Evolutionary conservation across 2,329 filamentous ascomycete species (phyloP).

Genomic region (Huntiella abstrusa): DNA sequence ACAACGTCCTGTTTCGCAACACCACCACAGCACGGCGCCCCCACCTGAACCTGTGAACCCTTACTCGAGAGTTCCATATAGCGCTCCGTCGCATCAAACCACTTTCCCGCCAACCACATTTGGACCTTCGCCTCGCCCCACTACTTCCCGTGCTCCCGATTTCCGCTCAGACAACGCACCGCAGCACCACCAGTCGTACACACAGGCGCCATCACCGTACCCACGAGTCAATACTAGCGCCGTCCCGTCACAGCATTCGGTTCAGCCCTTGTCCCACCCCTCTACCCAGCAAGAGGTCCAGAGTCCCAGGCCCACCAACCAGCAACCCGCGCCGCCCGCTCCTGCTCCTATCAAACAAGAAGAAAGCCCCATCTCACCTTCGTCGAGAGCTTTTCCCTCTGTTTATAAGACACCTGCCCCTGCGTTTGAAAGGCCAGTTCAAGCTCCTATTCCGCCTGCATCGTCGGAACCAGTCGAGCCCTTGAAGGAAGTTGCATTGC

Average conservation of each 20-base stretch:
- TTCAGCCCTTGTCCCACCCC: constrained; percentile 3
- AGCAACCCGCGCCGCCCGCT: too few species aligned
- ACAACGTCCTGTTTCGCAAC: constrained; percentile 5
- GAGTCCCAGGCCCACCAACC: too few species aligned
- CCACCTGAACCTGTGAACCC: constrained; percentile 11
- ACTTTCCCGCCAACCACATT: not conserved
- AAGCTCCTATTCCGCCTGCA: too few species aligned
- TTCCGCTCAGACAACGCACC: constrained; percentile 10
- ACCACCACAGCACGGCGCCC: constrained; percentile 13
- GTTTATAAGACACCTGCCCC: too few species aligned
- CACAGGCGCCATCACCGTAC: constrained; percentile 11
- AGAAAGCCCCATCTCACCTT: too few species aligned
- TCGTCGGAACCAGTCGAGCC: too few species aligned
- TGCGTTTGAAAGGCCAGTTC: too few species aligned
- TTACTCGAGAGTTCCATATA: constrained; percentile 1
- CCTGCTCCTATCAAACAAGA: too few species aligned
- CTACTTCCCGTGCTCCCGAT: not conserved
- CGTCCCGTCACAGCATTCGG: constrained; percentile 6
- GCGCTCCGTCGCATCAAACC: not conserved
- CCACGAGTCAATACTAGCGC: not conserved
- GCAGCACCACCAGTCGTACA: constrained; percentile 13
- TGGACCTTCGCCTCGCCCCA: not conserved
- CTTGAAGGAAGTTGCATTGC: too few species aligned
- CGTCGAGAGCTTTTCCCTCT: too few species aligned
- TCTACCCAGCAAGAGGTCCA: too few species aligned